phyloP scores from a whole-genome alignment of 306 rosid genomes.

The Medicago truncatula region MtrunA17r5.0-ANR NC_053042.1:27673501-27674000 shows the following conservation, averaged over 20 bases:
- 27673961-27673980: constrained; percentile 77
- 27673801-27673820: constrained; percentile 79
- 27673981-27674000: constrained; percentile 82
- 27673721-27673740: constrained; percentile 37
- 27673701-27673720: constrained; percentile 25
- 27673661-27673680: constrained; percentile 16
- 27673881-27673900: constrained; percentile 19
- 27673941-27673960: constrained; percentile 76
- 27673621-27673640: not conserved
- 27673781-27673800: constrained; percentile 72
- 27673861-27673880: constrained; percentile 24
- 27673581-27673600: not conserved
- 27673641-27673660: constrained; percentile 24
- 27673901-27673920: constrained; percentile 28
- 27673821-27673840: constrained; percentile 90
- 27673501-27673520: not conserved
- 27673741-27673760: constrained; percentile 68
- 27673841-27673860: constrained; percentile 49
- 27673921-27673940: constrained; percentile 63
- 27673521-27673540: not conserved
- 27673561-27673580: constrained; percentile 24
- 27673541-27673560: not conserved
- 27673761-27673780: constrained; percentile 57
- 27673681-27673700: not conserved
- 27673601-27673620: not conserved